Base-by-base conservation (phyloP, 176 grass and related monocot species). In the Dendrocalamus sinicus region DNA sequence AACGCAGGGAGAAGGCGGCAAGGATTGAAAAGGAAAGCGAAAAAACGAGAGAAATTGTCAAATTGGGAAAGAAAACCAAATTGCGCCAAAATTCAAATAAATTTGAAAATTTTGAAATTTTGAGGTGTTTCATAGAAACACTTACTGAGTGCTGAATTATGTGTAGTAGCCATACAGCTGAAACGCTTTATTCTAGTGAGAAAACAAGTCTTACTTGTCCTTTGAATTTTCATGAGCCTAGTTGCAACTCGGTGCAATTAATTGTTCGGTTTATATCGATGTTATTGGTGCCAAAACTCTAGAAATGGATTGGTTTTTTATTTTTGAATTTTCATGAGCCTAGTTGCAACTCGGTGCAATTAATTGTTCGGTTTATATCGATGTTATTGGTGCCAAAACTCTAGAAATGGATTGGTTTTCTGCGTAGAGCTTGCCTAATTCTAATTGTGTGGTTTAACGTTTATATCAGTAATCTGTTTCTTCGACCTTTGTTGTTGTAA, bases 161-260 rank as follows among this genome's bases (percentile, higher is more conserved):
- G 83, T 71, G 51, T 61, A 60, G 69, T 63, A 63, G 66, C 41
- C n/a, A 69, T 69, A 53, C 24, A n/a, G 32, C 35, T 46, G 65
- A 46, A 72, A 68, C 68, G 9, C 64, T 70, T 86, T 86, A 20
- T 54, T 26, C 43, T 75, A 54, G 48, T 9, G 30, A 12, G 8
- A 5, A 19, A 52, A 41, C 20, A 28, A 51, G 39, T 83, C 26
- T 17, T 50, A 13, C 30, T 52, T 62, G 62, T 88, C 51, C 51
- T 86, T 4, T 24, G 17, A 70, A 47, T 60, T 46, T 44, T 6
- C 13, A 7, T 16, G 45, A 12, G 63, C n/a, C 17, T 70, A 76
- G 26, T 51, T 71, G 54, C 48, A 46, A 72, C 26, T 57, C 48
- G 19, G 48, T n/a, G 45, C 16, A 37, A n/a, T 40, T 62, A 35